Evolutionary conservation across 2,329 filamentous ascomycete genomes (phyloP), one percentile per base, ranked within the genome.

Genomic region (Xylariaceae sp.): DNA sequence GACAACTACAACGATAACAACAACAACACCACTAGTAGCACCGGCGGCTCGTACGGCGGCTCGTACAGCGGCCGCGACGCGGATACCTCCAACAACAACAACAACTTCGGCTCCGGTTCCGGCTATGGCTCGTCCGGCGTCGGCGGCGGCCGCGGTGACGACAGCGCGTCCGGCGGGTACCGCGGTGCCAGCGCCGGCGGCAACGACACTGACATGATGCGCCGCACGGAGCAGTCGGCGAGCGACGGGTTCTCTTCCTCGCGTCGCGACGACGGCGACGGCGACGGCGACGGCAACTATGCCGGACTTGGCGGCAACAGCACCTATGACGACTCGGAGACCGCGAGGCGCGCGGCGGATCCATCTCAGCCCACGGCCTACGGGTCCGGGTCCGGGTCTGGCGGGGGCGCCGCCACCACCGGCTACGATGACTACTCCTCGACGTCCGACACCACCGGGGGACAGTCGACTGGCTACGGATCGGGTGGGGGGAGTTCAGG

Each of bases 221-320:
- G 26, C n/a, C 35, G 34, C 9, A 31, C 22, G 13, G 26, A 43
- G 24, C 30, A 44, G 7, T 34, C 25, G n/a, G 19, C 24, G 5
- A 31, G 18, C 26, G 31, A 47, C 19, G 28, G 35, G n/a, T 32
- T 34, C 18, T 22, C 37, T n/a, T 42, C 36, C 3, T 38, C 36
- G 2, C 33, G 24, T 26, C 35, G 33, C 23, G 19, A 27, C 22
- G n/a, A 35, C 23, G 30, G 36, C 10, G 32, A 40, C 16, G 32
- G 30, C 19, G 17, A 29, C 17, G 30, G 33, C 6, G 31, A 38
- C 25, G 37, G 38, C 36, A 45, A 46, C 21, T 38, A 30, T 19
- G 46, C 48, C 29, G 47, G 48, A 27, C 51, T 43, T 16, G 50
- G 47, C 21, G 36, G 31, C 13, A 37, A 43, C 36, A 17, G 27